Evolutionary conservation across 495 filamentous ascomycete genomes (phyloP).

Genomic region (Eremomyces bilateralis): DNA sequence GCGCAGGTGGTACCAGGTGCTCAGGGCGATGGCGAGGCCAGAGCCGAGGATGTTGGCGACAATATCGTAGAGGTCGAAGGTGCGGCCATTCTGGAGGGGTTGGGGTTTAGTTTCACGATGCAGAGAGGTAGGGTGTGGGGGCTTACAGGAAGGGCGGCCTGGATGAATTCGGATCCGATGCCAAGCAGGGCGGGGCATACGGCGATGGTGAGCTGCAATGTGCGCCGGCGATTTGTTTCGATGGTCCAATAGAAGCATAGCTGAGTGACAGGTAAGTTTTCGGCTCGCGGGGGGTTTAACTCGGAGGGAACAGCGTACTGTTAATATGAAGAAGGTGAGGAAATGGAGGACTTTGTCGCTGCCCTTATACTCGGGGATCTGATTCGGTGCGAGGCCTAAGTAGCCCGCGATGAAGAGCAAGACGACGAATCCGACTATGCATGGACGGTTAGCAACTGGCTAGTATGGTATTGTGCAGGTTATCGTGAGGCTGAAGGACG

Average conservation of each 20-base stretch:
- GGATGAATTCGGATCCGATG: conserved; percentile 68
- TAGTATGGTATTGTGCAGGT: no score
- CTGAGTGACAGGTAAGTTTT: conserved; percentile 13
- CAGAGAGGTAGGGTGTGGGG: not conserved
- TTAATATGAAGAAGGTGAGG: conserved; percentile 73
- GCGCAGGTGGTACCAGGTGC: conserved; percentile 77
- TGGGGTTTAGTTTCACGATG: conserved; percentile 3
- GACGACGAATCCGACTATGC: conserved; percentile 52
- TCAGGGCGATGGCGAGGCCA: conserved; percentile 43
- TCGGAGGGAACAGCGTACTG: conserved; percentile 19
- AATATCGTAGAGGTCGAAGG: conserved; percentile 71
- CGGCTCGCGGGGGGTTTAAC: conserved; percentile 1
- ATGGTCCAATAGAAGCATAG: conserved; percentile 89
- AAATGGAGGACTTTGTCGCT: conserved; percentile 88
- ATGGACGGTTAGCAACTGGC: not conserved
- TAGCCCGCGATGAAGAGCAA: conserved; percentile 58
- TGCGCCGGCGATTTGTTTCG: conserved; percentile 69
- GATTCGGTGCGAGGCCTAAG: conserved; percentile 40
- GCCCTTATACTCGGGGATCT: conserved; percentile 17
- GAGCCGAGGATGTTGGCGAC: conserved; percentile 74
- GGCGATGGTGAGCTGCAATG: conserved; percentile 63
- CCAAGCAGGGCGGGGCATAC: conserved; percentile 53
- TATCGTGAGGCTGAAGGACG: no score
- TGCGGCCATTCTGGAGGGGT: conserved; percentile 33
- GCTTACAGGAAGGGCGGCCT: conserved; percentile 44